Conservation (phyloP, 2,329 filamentous ascomycete species). For the Penicillium sp. region DNA sequence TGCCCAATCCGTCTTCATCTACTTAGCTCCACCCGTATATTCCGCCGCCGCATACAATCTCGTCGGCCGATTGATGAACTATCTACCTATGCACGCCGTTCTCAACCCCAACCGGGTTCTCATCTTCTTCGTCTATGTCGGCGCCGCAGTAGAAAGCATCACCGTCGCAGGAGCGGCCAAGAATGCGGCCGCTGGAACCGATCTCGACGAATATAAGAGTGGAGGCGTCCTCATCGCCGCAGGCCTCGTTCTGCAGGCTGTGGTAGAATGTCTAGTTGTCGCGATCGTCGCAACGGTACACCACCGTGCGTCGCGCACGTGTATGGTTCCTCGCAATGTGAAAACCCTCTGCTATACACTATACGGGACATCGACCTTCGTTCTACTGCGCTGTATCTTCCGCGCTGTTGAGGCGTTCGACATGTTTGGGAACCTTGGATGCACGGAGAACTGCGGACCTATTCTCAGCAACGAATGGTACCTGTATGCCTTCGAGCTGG, state of each 20-base stretch:
- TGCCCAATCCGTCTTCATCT: slow-evolving; percentile 36
- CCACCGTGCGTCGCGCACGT: slow-evolving; percentile 24
- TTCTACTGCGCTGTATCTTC: slow-evolving; percentile 37
- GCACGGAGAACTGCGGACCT: slow-evolving; percentile 23
- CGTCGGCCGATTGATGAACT: slow-evolving; percentile 38
- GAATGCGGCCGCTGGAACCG: slow-evolving; percentile 18
- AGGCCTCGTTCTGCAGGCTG: slow-evolving; percentile 32
- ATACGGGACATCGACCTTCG: slow-evolving; percentile 36
- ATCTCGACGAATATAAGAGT: slow-evolving; percentile 18
- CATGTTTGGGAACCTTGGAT: slow-evolving; percentile 20
- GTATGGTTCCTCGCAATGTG: slow-evolving; percentile 30
- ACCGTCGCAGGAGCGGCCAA: slow-evolving; percentile 33
- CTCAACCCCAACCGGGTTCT: slow-evolving; percentile 37
- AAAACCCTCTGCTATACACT: slow-evolving; percentile 33
- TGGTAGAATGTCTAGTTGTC: slow-evolving; percentile 31
- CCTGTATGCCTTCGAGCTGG: slow-evolving; percentile 38
- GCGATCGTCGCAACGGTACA: slow-evolving; percentile 29
- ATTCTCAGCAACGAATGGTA: slow-evolving; percentile 38
- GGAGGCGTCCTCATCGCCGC: slow-evolving; percentile 29
- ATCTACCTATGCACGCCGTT: slow-evolving; percentile 40
- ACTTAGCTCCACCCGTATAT: slow-evolving; percentile 37
- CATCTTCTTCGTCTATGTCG: slow-evolving; percentile 37
- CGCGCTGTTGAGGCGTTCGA: slow-evolving; percentile 37
- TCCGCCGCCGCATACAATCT: slow-evolving; percentile 40
- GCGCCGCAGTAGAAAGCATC: slow-evolving; percentile 34